Evolutionary conservation across 169 alveolate genomes (phyloP).

Genomic region (Plasmodium fragile): DNA sequence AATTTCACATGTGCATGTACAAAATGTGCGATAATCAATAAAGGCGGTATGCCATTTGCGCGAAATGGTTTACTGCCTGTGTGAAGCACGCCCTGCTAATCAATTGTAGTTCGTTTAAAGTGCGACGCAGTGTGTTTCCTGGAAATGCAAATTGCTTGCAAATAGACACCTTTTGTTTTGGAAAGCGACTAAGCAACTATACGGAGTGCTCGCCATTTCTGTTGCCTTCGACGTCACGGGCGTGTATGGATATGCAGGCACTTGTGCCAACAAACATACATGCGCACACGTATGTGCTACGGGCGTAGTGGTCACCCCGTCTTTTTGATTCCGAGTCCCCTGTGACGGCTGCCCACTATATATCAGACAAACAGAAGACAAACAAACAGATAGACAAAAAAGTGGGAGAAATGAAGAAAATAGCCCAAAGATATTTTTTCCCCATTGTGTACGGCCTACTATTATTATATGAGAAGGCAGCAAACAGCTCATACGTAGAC

Average conservation of each 20-base stretch:
- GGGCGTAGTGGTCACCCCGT: not conserved
- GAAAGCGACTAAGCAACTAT: not conserved
- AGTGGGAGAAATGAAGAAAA: conserved; percentile 23
- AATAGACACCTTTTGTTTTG: not conserved
- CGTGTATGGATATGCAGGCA: not conserved
- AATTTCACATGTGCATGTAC: not conserved
- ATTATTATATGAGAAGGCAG: conserved; percentile 11
- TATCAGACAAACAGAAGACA: not conserved
- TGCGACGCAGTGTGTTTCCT: not conserved
- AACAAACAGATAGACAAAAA: not conserved
- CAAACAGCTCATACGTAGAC: conserved; percentile 13
- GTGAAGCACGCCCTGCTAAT: conserved; percentile 12
- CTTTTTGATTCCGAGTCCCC: not conserved
- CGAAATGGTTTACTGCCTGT: not conserved
- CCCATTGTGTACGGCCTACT: conserved; percentile 16
- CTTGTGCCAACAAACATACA: not conserved
- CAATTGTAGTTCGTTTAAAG: not conserved
- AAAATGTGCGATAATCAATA: not conserved
- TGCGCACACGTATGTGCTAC: not conserved
- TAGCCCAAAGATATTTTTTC: conserved; percentile 4
- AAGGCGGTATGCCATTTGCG: conserved; percentile 10
- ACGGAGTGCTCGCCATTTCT: not conserved
- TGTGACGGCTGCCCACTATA: not conserved
- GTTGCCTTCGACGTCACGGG: not conserved
- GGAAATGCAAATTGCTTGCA: not conserved